A percentile compares a stretch with the other conserved stretches of the same genome.
Evolutionary conservation across 306 rosid genomes (phyloP).

Genomic region (Cicer arietinum): DNA sequence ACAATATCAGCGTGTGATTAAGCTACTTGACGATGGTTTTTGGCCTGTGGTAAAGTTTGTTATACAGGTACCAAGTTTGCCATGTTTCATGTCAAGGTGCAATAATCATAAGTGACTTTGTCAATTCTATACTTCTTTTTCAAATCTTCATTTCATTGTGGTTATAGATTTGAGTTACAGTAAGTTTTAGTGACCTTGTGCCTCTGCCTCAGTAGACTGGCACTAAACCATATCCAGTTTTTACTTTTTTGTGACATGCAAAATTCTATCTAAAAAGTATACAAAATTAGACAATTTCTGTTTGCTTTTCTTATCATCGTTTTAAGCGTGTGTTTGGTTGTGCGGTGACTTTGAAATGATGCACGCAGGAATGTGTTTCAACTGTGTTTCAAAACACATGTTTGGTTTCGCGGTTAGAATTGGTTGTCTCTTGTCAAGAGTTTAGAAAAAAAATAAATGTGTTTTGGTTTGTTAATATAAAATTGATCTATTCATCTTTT

Average conservation of each 20-base stretch:
- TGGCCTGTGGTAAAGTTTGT: conserved; percentile 17
- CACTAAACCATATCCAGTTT: conserved; percentile 27
- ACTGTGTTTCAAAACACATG: too few species aligned
- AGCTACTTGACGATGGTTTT: conserved; percentile 44
- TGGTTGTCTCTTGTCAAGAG: too few species aligned
- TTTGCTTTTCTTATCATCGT: not conserved
- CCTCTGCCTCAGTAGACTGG: conserved; percentile 24
- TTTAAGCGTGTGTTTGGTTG: too few species aligned
- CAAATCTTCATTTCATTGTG: conserved; percentile 28
- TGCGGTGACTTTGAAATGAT: too few species aligned
- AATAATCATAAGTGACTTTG: conserved; percentile 46
- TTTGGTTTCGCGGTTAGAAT: too few species aligned
- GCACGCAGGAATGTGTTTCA: too few species aligned
- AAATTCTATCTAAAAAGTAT: conserved; percentile 16
- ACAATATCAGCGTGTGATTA: conserved; percentile 43
- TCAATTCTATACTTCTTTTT: conserved; percentile 44
- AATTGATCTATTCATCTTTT: too few species aligned
- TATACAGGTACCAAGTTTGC: conserved; percentile 27
- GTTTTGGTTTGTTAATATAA: too few species aligned
- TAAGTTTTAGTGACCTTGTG: conserved; percentile 33
- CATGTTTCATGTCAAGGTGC: conserved; percentile 45
- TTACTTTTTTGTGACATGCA: not conserved
- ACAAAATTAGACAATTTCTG: conserved; percentile 23
- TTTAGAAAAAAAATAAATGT: too few species aligned
- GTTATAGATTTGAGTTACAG: conserved; percentile 40